phyloP scores from a whole-genome alignment of 129 eudicot species.

The Centaurea solstitialis region DNA sequence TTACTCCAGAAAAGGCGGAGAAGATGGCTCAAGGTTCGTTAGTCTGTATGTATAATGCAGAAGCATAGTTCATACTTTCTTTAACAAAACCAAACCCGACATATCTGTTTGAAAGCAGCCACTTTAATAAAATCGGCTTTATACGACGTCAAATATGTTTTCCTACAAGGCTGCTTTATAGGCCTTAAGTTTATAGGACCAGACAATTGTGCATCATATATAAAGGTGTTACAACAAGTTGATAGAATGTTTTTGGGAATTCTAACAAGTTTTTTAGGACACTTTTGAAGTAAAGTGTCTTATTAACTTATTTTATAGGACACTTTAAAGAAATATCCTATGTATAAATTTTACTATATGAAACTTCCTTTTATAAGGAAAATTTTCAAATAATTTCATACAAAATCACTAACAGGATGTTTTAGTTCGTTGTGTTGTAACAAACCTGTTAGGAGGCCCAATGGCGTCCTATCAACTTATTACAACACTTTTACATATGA shows the following conservation, averaged over 20 bases:
- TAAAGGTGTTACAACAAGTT: background rate
- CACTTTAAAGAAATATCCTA: background rate
- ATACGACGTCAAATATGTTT: background rate
- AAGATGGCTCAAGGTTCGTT: conserved; percentile 54
- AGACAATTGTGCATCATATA: background rate
- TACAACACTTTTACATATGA: background rate
- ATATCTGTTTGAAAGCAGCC: background rate
- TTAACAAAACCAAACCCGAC: background rate
- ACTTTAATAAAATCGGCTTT: background rate
- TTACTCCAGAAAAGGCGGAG: conserved; percentile 56
- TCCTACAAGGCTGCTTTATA: background rate
- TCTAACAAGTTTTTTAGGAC: background rate
- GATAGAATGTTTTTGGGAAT: background rate
- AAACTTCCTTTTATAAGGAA: background rate
- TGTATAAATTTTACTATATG: background rate
- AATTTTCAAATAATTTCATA: background rate
- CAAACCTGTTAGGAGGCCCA: no score
- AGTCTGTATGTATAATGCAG: background rate
- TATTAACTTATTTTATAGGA: background rate
- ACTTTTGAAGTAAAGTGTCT: background rate
- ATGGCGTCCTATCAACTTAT: background rate
- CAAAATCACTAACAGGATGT: no score
- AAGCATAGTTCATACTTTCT: background rate
- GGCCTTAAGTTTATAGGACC: background rate
- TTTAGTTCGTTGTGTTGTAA: background rate